phyloP scores from a whole-genome alignment of 2,329 filamentous ascomycete genomes.

The Penicillium paneum region DNA sequence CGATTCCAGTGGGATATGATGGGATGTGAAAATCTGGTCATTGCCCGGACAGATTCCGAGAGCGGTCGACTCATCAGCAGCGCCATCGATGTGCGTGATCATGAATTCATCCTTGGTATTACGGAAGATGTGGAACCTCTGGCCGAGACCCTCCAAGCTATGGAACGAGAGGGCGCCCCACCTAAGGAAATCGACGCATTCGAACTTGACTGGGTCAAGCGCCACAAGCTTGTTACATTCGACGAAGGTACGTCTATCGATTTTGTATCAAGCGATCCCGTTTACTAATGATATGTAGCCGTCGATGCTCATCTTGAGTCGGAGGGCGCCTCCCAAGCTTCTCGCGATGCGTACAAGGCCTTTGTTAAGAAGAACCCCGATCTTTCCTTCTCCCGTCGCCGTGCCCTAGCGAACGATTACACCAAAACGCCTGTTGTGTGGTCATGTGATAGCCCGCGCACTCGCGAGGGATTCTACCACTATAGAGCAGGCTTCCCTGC shows the following conservation, averaged over 20 bases:
- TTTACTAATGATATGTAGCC: conserved; percentile 46
- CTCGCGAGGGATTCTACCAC: conserved; percentile 68
- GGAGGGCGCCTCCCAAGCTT: conserved; percentile 61
- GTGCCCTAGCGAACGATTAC: conserved; percentile 66
- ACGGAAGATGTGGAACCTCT: conserved; percentile 75
- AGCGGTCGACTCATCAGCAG: conserved; percentile 87
- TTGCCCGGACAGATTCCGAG: conserved; percentile 93
- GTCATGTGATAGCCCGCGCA: conserved; percentile 87
- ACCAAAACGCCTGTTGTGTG: conserved; percentile 71
- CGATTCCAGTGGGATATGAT: conserved; percentile 98
- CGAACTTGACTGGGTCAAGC: conserved; percentile 85
- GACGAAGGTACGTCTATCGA: conserved; percentile 61
- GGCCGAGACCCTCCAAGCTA: conserved; percentile 81
- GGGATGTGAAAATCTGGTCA: conserved; percentile 90
- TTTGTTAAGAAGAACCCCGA: conserved; percentile 63
- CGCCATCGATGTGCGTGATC: conserved; percentile 88
- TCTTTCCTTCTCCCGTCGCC: conserved; percentile 74
- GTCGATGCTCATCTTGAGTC: conserved; percentile 69
- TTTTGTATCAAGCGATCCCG: too few species aligned
- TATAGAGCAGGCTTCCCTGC: conserved; percentile 70
- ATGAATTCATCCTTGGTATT: conserved; percentile 92
- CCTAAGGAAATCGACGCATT: conserved; percentile 79
- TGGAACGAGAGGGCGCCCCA: conserved; percentile 76
- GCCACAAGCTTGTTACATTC: conserved; percentile 79
- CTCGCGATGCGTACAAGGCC: conserved; percentile 65